Conservation (phyloP, 305 asterid genomes). For the Plantago coronopus region DNA sequence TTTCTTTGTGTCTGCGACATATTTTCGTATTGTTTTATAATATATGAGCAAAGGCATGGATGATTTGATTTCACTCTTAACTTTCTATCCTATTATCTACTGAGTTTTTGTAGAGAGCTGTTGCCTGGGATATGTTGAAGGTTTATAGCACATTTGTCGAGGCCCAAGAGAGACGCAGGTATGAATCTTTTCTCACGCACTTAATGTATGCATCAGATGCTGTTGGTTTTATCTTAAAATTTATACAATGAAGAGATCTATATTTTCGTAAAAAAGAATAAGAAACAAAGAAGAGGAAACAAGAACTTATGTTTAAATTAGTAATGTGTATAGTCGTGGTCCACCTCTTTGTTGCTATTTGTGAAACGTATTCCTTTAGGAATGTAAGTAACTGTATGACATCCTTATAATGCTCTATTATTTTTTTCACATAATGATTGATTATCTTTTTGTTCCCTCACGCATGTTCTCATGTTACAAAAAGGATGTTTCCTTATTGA, state of each 20-base stretch:
- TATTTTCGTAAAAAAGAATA: too few species aligned
- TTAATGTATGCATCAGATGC: constrained; percentile 1
- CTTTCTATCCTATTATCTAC: constrained; percentile 21
- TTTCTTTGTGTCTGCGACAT: too few species aligned
- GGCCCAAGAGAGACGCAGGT: constrained; percentile 86
- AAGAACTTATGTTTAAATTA: not conserved
- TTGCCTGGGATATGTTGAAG: constrained; percentile 97
- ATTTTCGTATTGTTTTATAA: too few species aligned
- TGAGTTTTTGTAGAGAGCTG: constrained; percentile 69
- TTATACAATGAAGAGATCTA: not conserved
- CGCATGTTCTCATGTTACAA: not conserved
- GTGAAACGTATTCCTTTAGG: not conserved
- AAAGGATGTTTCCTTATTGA: not conserved
- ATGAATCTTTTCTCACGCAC: constrained; percentile 12
- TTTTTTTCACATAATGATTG: not conserved
- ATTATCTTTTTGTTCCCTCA: not conserved
- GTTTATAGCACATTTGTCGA: constrained; percentile 81
- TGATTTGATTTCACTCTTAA: constrained; percentile 21
- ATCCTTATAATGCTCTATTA: not conserved
- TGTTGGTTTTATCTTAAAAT: not conserved
- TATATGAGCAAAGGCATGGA: too few species aligned
- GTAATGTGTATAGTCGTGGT: not conserved
- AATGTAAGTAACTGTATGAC: not conserved
- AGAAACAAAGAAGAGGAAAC: not conserved
- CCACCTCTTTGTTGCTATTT: not conserved